phyloP scores from a whole-genome alignment of 441 rosid species.

The Gossypium aridum region DNA sequence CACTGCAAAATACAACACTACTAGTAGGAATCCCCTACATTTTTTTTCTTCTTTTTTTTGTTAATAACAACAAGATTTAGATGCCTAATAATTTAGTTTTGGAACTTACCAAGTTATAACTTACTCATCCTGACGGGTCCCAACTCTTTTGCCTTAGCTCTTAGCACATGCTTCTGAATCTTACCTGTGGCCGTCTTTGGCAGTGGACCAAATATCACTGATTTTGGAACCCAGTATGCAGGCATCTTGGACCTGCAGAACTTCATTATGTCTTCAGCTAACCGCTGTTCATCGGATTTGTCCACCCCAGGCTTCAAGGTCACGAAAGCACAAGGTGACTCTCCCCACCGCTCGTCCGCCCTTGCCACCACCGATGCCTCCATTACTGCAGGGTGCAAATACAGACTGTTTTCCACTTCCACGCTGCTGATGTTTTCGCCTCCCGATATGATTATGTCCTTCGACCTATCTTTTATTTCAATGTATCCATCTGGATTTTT shows the following conservation, averaged over 20 bases:
- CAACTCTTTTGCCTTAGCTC: slow-evolving; percentile 73
- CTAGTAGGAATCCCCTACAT: too few species aligned
- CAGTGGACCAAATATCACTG: slow-evolving; percentile 66
- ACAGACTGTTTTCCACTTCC: slow-evolving; percentile 63
- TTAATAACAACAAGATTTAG: too few species aligned
- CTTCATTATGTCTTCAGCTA: slow-evolving; percentile 60
- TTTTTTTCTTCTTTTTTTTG: too few species aligned
- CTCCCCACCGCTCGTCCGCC: slow-evolving; percentile 42
- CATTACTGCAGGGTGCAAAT: slow-evolving; percentile 63
- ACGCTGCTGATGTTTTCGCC: slow-evolving; percentile 92
- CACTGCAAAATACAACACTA: too few species aligned
- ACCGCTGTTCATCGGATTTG: slow-evolving; percentile 23
- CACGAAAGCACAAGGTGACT: slow-evolving; percentile 53
- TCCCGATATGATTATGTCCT: slow-evolving; percentile 21
- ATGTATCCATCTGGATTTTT: slow-evolving; percentile 83
- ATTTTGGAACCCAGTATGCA: slow-evolving; percentile 78
- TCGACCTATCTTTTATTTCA: slow-evolving; percentile 19
- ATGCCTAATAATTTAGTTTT: neutral
- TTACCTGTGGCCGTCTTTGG: slow-evolving; percentile 93
- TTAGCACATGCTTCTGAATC: slow-evolving; percentile 75
- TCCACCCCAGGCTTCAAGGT: slow-evolving; percentile 53
- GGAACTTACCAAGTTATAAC: slow-evolving; percentile 23
- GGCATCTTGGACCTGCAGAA: slow-evolving; percentile 65
- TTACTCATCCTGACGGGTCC: slow-evolving; percentile 60
- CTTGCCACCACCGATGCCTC: slow-evolving; percentile 89